Evolutionary conservation across 164 flowering plant genomes (phyloP), one percentile per base, ranked within the genome.

Genomic region (Sextonia rubra): DNA sequence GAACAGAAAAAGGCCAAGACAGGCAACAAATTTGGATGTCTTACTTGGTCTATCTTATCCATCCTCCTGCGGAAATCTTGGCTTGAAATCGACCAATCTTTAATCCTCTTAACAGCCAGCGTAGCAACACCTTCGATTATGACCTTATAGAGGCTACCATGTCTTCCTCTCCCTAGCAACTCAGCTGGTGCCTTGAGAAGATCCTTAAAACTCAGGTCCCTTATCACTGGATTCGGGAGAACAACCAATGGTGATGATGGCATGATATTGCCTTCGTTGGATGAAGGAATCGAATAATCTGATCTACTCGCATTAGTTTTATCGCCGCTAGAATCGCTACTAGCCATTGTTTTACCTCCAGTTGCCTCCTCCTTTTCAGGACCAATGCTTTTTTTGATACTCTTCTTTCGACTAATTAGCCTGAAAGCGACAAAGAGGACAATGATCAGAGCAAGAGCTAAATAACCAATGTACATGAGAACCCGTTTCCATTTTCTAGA

Each of bases 141-240:
- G 20, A 86, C 91, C 81, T 85, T 89, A 52, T 89, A 89, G 20
- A 91, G 79, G 69, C 86, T 91, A 11, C 89, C 84, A 69, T 86
- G 72, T 67, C 74, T 85, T 47, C 96, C 96, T 75, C 87, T 82
- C 15, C 91, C 91, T 1, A 87, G 78, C 80, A 89, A 75, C 82
- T 89, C 93, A 0, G 93, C 93, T 4, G 96, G 93, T 12, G 91
- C 89, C 73, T 71, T 77, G 52, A 91, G 89, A 80, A 89, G 64
- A 32, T 91, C 88, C 72, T 90, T 92, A 25, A 89, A 88, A 69
- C 67, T 81, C 77, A 89, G 52, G 9, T 78, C 87, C 56, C 80
- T 86, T 67, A 76, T 81, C 60, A 69, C 80, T 22, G 85, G 85
- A 71, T 77, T 84, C 0, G 83, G 64, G 2, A 88, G 82, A 63